Evolutionary conservation across 257 asterid genomes (phyloP), one percentile per base, ranked within the genome.

Genomic region (Leonotis leonurus): DNA sequence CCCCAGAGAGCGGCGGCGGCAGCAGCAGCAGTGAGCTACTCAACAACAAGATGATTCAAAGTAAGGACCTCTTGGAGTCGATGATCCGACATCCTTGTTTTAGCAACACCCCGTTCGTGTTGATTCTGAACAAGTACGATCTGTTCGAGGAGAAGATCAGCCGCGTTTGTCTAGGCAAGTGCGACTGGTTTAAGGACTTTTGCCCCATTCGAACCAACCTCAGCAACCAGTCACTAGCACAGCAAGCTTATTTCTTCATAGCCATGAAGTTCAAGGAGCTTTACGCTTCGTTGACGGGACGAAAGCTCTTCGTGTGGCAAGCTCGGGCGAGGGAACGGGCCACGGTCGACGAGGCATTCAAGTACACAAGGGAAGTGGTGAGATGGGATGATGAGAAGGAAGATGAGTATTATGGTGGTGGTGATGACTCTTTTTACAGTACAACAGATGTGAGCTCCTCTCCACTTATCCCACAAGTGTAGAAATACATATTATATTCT

Each of bases 311-410:
- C n/a, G 90, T 83, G 32, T 85, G 90, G 93, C 96, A 88, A 65
- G 71, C 93, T 0, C 75, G 75, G 73, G 96, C 96, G 7, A 80
- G 96, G 58, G 96, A 88, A 6, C 53, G 93, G 30, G 61, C 62
- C 13, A 88, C 95, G 0, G 70, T 88, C 1, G 88, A 81, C 6
- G 96, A 88, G 77, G 90, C 88, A 7, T 83, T 88, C 45, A 88
- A 85, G 68, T 88, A 85, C 48, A 80, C 80, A 44, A 71, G 93
- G 72, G 96, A 88, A 74, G 96, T 88, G 49, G 83, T 86, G 17
- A 83, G 81, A 70, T 88, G 96, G 96, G 96, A 88, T 16, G 96
- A 85, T 21, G 95, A 83, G 70, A 85, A 82, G 75, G 88, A 72
- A 49, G 87, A 80, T 3, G 78, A 67, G 51, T 77, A 70, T 60